Percentiles rank a stretch among this genome's conserved stretches.
phyloP scores from a whole-genome alignment of 2,329 filamentous ascomycete species.

The Colletotrichum eremochloae region DNA sequence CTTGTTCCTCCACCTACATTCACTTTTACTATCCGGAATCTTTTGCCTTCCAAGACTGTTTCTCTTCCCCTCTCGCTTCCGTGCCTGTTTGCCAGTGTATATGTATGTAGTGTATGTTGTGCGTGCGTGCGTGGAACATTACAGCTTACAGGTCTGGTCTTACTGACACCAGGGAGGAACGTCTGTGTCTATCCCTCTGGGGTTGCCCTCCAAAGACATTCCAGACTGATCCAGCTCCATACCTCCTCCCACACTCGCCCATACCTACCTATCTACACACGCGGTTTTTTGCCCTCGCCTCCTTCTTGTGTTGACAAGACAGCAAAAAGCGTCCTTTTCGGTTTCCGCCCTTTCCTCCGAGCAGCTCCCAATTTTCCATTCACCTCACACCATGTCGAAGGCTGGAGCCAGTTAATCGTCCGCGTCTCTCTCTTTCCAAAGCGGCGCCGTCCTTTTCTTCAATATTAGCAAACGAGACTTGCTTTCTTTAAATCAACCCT shows the following conservation, averaged over 20 bases:
- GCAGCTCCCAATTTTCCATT: neutral
- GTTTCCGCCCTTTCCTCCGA: constrained; percentile 2
- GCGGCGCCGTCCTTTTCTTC: constrained; percentile 16
- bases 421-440: constrained; percentile 4
- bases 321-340: constrained; percentile 1
- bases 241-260: constrained; percentile 19
- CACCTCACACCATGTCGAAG: constrained; percentile 13
- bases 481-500: neutral
- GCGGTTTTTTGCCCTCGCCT: neutral
- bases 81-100: neutral
- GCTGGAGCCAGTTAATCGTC: constrained; percentile 17
- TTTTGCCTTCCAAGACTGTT: neutral
- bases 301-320: constrained; percentile 15
- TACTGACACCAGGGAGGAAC: constrained; percentile 42
- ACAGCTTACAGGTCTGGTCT: neutral
- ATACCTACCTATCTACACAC: constrained; percentile 21
- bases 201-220: constrained; percentile 38
- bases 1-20: neutral
- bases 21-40: neutral
- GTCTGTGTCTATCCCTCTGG: constrained; percentile 37
- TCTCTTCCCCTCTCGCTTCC: neutral
- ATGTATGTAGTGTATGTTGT: neutral
- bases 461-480: neutral
- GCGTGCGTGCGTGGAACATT: constrained; percentile 12
- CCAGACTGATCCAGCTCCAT: constrained; percentile 28